Conservation (phyloP, 805 yeast species). For the Kodamaea leandrae region DNA sequence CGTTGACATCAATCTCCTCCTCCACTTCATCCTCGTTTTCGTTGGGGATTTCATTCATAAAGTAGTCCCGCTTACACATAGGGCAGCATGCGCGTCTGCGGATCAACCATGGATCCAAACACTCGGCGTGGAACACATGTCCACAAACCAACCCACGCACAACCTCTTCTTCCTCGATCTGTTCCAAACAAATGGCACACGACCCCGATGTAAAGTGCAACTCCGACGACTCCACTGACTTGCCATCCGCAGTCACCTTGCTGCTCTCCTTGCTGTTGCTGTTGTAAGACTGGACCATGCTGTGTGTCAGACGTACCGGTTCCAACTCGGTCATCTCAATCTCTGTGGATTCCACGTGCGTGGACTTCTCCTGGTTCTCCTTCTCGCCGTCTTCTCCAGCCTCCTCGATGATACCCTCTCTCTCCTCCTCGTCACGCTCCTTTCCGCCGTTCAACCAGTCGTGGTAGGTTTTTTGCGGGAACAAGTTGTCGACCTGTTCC, state of each 20-base stretch:
- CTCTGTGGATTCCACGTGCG: background rate
- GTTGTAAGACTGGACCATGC: background rate
- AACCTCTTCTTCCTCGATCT: conserved; percentile 55
- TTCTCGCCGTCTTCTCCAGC: conserved; percentile 15
- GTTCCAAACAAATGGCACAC: conserved; percentile 78
- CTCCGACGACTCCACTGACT: conserved; percentile 13
- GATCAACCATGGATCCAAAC: conserved; percentile 81
- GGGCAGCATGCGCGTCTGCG: conserved; percentile 80
- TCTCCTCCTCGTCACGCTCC: conserved; percentile 44
- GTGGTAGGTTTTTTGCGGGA: conserved; percentile 55
- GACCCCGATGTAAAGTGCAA: conserved; percentile 62
- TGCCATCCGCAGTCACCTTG: background rate
- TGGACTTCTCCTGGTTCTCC: background rate
- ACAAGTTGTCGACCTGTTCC: conserved; percentile 57
- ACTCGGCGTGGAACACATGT: conserved; percentile 76
- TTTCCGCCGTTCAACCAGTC: conserved; percentile 64
- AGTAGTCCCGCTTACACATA: conserved; percentile 72
- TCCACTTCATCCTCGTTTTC: conserved; percentile 10
- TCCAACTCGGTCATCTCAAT: conserved; percentile 6
- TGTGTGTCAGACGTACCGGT: background rate
- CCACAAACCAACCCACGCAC: conserved; percentile 79
- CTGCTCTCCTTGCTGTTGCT: conserved; percentile 5
- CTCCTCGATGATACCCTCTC: conserved; percentile 46
- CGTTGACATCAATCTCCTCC: background rate
- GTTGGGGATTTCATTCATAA: conserved; percentile 30